Evolutionary conservation across 1,139 yeast species (phyloP).

Genomic region (Suhomyces atakaporum): DNA sequence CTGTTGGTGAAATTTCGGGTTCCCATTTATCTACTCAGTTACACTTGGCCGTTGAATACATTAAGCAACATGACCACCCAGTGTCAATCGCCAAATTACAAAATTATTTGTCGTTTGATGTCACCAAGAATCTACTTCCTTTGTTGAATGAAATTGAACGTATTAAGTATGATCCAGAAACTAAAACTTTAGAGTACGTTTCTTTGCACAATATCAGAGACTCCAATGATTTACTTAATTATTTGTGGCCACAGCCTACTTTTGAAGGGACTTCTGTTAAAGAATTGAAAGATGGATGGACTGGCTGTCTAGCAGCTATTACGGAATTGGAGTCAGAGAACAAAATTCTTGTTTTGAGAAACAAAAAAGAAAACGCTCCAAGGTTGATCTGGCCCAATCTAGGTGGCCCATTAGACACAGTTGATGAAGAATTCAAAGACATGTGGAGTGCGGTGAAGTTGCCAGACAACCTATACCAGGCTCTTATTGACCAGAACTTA

Average conservation of each 20-base stretch:
- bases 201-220: conserved; percentile 86
- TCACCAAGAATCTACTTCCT: conserved; percentile 58
- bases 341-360: conserved; percentile 78
- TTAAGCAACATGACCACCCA: conserved; percentile 68
- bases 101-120: conserved; percentile 54
- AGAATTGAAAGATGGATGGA: conserved; percentile 95
- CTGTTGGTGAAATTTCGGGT: conserved; percentile 37
- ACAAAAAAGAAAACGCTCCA: conserved; percentile 91
- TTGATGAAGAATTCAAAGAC: conserved; percentile 80
- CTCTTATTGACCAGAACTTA: conserved; percentile 77
- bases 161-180: conserved; percentile 60
- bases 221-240: conserved; percentile 72
- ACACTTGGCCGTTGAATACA: conserved; percentile 85
- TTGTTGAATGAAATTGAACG: conserved; percentile 75
- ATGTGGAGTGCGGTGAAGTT: conserved; percentile 80
- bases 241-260: conserved; percentile 78
- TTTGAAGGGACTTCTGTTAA: conserved; percentile 87
- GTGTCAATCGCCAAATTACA: conserved; percentile 63
- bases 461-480: conserved; percentile 82
- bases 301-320: conserved; percentile 80
- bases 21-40: conserved; percentile 79
- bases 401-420: conserved; percentile 70
- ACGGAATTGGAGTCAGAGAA: conserved; percentile 74
- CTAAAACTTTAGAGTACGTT: conserved; percentile 76
- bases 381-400: conserved; percentile 88